These are phyloP conservation scores for Ceratobasidium sp. DNA, from an alignment of 1,284 basidiomycete species.

Conservation along the genomic window DNA sequence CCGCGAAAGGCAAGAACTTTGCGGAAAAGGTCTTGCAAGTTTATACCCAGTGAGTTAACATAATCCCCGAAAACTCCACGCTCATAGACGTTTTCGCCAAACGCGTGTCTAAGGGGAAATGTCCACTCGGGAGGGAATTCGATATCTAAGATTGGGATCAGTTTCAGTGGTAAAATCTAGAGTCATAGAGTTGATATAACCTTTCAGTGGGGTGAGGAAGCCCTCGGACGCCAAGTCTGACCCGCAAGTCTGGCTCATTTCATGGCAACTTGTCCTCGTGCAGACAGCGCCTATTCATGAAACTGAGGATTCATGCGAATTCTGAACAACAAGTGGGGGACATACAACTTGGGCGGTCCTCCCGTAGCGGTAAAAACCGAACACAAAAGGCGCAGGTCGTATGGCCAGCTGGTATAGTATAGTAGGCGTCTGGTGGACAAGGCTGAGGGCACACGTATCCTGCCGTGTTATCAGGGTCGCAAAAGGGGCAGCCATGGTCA, in stretches of 20 bases:
- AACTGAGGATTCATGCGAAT: background rate
- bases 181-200: background rate
- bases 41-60: background rate
- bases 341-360: slow-evolving; percentile 23
- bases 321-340: background rate
- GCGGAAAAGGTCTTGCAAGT: slow-evolving; percentile 24
- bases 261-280: slow-evolving; percentile 31
- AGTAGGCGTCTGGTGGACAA: background rate
- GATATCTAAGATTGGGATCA: background rate
- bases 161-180: background rate
- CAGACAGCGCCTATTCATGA: slow-evolving; percentile 21
- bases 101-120: slow-evolving; percentile 29
- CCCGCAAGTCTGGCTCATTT: background rate
- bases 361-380: slow-evolving; percentile 26
- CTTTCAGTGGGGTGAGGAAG: slow-evolving; percentile 1
- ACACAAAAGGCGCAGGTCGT: slow-evolving; percentile 21
- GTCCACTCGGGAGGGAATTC: background rate
- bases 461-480: slow-evolving; percentile 21
- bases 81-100: slow-evolving; percentile 32
- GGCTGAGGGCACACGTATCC: slow-evolving; percentile 29
- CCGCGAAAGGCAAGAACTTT: slow-evolving; percentile 25
- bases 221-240: background rate
- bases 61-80: slow-evolving; percentile 1
- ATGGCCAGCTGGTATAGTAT: slow-evolving; percentile 26
- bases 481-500: slow-evolving; percentile 3